Percentiles rank a stretch among this genome's conserved stretches.
phyloP scores from a whole-genome alignment of 1,284 basidiomycete genomes.

The Malassezia sp. region DNA sequence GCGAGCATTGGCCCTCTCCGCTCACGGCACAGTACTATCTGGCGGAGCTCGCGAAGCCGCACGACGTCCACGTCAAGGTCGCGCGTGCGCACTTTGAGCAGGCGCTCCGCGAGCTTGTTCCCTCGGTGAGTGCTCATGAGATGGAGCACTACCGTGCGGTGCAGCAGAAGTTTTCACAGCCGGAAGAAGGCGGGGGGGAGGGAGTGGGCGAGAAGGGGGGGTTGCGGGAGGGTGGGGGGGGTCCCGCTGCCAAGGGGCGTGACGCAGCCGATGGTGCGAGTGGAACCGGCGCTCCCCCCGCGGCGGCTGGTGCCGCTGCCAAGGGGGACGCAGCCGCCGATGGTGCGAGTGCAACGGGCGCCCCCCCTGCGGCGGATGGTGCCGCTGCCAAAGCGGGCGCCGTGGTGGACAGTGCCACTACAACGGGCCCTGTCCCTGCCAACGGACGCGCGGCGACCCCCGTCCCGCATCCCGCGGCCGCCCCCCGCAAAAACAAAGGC shows the following conservation, averaged over 20 bases:
- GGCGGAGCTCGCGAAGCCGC: constrained; percentile 63
- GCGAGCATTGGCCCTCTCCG: constrained; percentile 55
- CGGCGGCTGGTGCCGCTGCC: too few relatives aligned
- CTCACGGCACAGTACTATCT: constrained; percentile 87
- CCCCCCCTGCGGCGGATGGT: too few relatives aligned
- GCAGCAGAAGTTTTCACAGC: constrained; percentile 57
- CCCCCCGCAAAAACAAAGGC: constrained; percentile 7
- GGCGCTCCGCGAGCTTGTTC: constrained; percentile 66
- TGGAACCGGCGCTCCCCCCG: too few relatives aligned
- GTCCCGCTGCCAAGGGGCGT: too few relatives aligned
- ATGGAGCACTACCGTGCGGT: constrained; percentile 74
- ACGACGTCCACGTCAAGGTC: constrained; percentile 68
- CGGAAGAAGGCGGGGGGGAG: neutral
- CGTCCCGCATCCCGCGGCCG: neutral
- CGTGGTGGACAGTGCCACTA: too few relatives aligned
- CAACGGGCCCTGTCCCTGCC: too few relatives aligned
- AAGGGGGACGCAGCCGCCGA: too few relatives aligned
- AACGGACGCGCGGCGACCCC: neutral
- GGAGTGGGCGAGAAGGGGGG: too few relatives aligned
- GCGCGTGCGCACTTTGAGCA: constrained; percentile 61
- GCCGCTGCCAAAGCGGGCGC: too few relatives aligned
- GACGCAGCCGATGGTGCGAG: too few relatives aligned
- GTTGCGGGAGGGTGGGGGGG: too few relatives aligned
- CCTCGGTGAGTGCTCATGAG: constrained; percentile 77
- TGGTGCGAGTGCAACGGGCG: too few relatives aligned